Base-by-base conservation (phyloP, 768 basidiomycete species). In the Coprinopsis cinerea region DNA sequence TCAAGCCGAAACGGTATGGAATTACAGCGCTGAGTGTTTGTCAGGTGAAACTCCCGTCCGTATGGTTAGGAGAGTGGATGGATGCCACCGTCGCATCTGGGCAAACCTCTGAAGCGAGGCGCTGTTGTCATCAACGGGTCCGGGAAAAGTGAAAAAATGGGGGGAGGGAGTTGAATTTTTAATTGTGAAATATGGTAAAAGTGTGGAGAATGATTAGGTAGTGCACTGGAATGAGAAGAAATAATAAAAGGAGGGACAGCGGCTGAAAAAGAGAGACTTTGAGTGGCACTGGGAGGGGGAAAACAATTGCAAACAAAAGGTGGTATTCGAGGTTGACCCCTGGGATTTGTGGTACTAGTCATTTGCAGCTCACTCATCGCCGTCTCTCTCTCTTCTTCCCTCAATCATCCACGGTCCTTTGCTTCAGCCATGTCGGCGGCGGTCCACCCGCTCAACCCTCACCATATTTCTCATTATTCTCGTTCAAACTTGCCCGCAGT, bases 371-470 rank as follows among this genome's bases (percentile, higher is more conserved):
- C n/a, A n/a, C n/a, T 57, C 61, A 54, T 55, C 53, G 57, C 52
- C 63, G 50, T 53, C 57, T 61, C 58, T 56, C 59, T 63, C 59
- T 56, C 63, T 58, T 55, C 43, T 62, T 47, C 52, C 63, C 55
- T 61, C 74, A 76, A 82, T 26, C 71, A 73, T 77, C 75, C 74
- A 74, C 78, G 61, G 70, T 66, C 74, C 63, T 59, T 68, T 45
- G 64, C 66, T 5, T 66, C 69, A 65, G 77, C 72, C 57, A 88
- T 89, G 86, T 82, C 85, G 71, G 78, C 85, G 59, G 83, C 79
- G 62, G 75, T 85, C 46, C 83, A 86, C 65, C 78, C 79, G 55
- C 67, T 85, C 55, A 78, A 79, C 37, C 69, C 77, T 53, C 73
- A 75, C 44, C 68, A 86, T 56, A 70, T 87, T 55, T 71, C 82